Percentiles rank a stretch among this genome's conserved stretches.
Conservation (phyloP, 495 filamentous ascomycete genomes). For the Penicillium flavigenum region DNA sequence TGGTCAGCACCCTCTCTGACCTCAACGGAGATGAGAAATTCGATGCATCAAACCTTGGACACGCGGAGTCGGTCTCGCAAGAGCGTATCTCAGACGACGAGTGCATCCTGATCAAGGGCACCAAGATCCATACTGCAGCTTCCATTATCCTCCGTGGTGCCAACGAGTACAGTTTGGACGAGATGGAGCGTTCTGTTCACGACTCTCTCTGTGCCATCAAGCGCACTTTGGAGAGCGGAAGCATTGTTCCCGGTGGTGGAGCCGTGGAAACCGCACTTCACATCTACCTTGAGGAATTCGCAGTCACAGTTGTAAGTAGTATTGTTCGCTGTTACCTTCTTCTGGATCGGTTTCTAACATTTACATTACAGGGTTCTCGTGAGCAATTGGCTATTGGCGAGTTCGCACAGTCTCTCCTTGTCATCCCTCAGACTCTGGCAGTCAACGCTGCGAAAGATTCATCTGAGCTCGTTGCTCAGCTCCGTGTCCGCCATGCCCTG, state of each 20-base stretch:
- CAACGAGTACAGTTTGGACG: conserved; percentile 96
- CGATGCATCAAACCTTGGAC: conserved; percentile 80
- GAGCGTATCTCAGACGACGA: conserved; percentile 98
- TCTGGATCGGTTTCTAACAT: conserved; percentile 17
- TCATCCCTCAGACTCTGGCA: conserved; percentile 94
- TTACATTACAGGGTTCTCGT: conserved; percentile 66
- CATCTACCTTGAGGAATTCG: conserved; percentile 99
- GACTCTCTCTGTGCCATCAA: conserved; percentile 97
- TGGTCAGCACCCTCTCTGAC: conserved; percentile 90
- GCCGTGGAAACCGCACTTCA: conserved; percentile 98
- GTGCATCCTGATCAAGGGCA: conserved; percentile 95
- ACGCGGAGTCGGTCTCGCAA: conserved; percentile 92
- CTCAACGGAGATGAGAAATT: conserved; percentile 98
- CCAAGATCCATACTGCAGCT: conserved; percentile 87
- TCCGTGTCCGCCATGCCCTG: conserved; percentile 90
- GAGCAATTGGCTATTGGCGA: conserved; percentile 98
- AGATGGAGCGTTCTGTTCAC: conserved; percentile 98
- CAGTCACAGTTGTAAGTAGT: conserved; percentile 79
- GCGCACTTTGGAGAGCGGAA: conserved; percentile 93
- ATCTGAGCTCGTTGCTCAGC: conserved; percentile 90
- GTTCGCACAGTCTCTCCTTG: conserved; percentile 90
- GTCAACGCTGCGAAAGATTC: conserved; percentile 97
- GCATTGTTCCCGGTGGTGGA: conserved; percentile 93
- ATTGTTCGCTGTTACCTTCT: background rate
- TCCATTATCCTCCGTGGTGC: conserved; percentile 95